phyloP scores from a whole-genome alignment of 2,329 filamentous ascomycete species.

The Aspergillus thermomutatus region DNA sequence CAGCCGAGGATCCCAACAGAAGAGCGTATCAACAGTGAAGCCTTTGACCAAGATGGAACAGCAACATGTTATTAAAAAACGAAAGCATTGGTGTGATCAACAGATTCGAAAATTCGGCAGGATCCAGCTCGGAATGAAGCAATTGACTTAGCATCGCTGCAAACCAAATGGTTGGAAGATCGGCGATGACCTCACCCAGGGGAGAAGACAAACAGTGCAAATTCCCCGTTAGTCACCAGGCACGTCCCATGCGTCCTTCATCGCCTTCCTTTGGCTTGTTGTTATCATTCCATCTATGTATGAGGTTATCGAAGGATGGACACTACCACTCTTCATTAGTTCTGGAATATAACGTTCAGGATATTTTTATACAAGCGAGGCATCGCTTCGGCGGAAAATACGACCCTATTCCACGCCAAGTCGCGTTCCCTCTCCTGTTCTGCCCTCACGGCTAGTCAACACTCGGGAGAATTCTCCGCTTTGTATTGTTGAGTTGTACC shows the following conservation, averaged over 20 bases:
- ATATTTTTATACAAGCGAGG: background rate
- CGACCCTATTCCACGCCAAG: background rate
- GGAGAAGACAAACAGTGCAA: constrained; percentile 31
- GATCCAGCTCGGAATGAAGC: background rate
- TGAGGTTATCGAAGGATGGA: background rate
- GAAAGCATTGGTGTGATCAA: background rate
- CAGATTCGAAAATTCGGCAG: background rate
- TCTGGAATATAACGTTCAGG: background rate
- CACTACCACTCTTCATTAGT: background rate
- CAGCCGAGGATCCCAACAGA: background rate
- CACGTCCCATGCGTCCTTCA: background rate
- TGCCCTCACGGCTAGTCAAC: background rate
- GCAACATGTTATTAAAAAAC: background rate
- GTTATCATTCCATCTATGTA: background rate
- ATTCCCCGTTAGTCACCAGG: constrained; percentile 7
- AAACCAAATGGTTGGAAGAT: background rate
- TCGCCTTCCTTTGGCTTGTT: background rate
- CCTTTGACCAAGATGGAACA: background rate
- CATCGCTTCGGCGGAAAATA: background rate
- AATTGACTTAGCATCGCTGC: constrained; percentile 10
- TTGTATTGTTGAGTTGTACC: background rate
- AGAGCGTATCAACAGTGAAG: background rate
- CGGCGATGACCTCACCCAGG: constrained; percentile 20
- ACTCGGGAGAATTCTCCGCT: no score
- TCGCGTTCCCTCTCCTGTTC: background rate